Base-by-base conservation (phyloP, 805 yeast genomes). In the Candida rishiriensis region DNA sequence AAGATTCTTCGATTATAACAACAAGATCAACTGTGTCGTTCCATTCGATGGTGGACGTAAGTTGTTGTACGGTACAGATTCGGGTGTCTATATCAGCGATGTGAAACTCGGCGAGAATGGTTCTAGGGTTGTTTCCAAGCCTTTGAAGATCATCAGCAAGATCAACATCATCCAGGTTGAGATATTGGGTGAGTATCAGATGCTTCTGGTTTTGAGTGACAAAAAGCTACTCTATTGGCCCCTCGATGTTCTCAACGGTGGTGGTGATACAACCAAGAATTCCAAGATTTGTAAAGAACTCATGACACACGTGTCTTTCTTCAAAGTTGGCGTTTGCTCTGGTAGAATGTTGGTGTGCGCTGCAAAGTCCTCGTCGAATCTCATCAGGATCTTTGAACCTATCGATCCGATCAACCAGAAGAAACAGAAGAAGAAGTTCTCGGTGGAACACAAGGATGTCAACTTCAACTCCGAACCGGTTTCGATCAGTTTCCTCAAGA, bases 11-110 rank as follows among this genome's bases (percentile, higher is more conserved):
- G 88, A 81, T 51, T 79, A 81, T 39, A 73, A 73, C 16, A 81
- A 90, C 59, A 78, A 85, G 48, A 86, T 91, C 55, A 89, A 88
- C 59, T 89, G 97, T 70, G 91, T 89, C 28, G 89, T 86, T 34
- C 95, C 97, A 30, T 85, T 87, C 63, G 96, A 93, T 59, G 97
- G 97, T 42, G 98, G 98, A 16, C 78, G 95, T 51, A 87, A 90
- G 60, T 68, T 90, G 51, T 63, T 93, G 31, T 90, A 87, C 58
- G 98, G 98, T 36, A 89, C 98, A 0, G 96, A 88, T 59, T 75
- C 84, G 1, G 98, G 99, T 5, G 81, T 93, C 3, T 93, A 85
- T 72, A 78, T 88, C 38, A 80, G 93, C 37, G 88, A 88, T 36
- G 78, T 83, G 38, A 73, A 76, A 46, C 58, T 72, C 41, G 56